Percentiles rank a stretch among this genome's conserved stretches.
Evolutionary conservation across 2,329 filamentous ascomycete species (phyloP).

Genomic region (Phialophora chinensis): DNA sequence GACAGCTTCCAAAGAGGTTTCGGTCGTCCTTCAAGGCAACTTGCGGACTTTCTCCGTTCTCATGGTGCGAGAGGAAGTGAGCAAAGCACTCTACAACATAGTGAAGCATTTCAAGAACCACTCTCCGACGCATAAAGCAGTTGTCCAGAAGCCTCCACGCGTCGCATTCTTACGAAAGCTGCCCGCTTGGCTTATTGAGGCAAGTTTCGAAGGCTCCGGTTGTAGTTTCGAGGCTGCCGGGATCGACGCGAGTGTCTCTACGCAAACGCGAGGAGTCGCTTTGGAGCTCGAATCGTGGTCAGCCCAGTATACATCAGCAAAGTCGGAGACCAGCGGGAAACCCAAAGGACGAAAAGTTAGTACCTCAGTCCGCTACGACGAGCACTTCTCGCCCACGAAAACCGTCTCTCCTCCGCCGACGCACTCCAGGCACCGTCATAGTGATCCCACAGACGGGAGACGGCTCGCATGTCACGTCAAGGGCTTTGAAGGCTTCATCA

Average conservation of each 20-base stretch:
- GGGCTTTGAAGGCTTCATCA: slow-evolving; percentile 86
- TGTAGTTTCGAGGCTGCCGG: slow-evolving; percentile 92
- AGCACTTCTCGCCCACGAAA: slow-evolving; percentile 61
- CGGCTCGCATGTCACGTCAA: slow-evolving; percentile 79
- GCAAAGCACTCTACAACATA: slow-evolving; percentile 88
- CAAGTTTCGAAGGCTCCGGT: slow-evolving; percentile 83
- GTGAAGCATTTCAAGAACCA: slow-evolving; percentile 79
- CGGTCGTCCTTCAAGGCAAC: slow-evolving; percentile 78
- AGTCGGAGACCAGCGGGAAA: slow-evolving; percentile 67
- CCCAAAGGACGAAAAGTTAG: slow-evolving; percentile 74
- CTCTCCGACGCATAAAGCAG: slow-evolving; percentile 67
- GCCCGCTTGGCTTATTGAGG: slow-evolving; percentile 82
- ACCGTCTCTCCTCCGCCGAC: slow-evolving; percentile 58
- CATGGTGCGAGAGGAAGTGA: slow-evolving; percentile 90
- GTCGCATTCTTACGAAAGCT: slow-evolving; percentile 71
- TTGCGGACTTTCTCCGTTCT: slow-evolving; percentile 87
- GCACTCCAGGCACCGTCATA: slow-evolving; percentile 50
- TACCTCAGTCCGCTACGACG: slow-evolving; percentile 70
- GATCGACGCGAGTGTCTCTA: slow-evolving; percentile 80
- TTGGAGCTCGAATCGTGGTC: slow-evolving; percentile 87
- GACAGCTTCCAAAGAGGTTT: slow-evolving; percentile 82
- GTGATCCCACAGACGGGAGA: slow-evolving; percentile 71
- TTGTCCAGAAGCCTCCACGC: slow-evolving; percentile 47
- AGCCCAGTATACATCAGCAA: slow-evolving; percentile 85
- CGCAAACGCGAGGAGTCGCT: slow-evolving; percentile 79